Evolutionary conservation across 2,329 filamentous ascomycete species (phyloP).

Genomic region (Gnomoniopsis sp.): DNA sequence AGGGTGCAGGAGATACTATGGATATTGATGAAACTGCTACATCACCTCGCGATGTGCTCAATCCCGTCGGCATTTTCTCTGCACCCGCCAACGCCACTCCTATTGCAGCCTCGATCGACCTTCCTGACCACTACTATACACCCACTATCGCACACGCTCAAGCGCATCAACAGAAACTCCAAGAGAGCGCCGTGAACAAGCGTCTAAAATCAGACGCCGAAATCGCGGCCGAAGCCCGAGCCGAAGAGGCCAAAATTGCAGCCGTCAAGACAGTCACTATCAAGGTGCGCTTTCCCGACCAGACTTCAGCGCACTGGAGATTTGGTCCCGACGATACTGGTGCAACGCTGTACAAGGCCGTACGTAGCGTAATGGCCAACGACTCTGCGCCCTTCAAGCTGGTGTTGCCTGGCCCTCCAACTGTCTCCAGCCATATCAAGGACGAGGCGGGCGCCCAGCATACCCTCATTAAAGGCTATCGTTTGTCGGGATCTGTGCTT

Average conservation of each 20-base stretch:
- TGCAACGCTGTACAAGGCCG: constrained; percentile 68
- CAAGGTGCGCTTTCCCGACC: constrained; percentile 85
- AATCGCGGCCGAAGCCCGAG: constrained; percentile 65
- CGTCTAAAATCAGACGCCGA: constrained; percentile 82
- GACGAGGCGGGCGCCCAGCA: constrained; percentile 44
- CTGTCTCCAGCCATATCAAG: constrained; percentile 33
- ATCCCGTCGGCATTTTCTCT: constrained; percentile 68
- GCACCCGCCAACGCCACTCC: constrained; percentile 74
- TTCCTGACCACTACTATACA: constrained; percentile 72
- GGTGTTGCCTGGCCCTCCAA: constrained; percentile 49
- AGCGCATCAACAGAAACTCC: constrained; percentile 67
- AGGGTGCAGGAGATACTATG: constrained; percentile 24
- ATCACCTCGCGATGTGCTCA: constrained; percentile 32
- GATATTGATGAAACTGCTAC: constrained; percentile 22
- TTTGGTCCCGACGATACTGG: constrained; percentile 68
- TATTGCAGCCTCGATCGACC: constrained; percentile 63
- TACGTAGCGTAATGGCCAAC: constrained; percentile 64
- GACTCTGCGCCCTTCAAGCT: constrained; percentile 66
- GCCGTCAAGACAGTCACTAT: constrained; percentile 67
- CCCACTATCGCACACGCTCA: constrained; percentile 74
- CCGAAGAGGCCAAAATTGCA: constrained; percentile 62
- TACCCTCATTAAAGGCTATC: constrained; percentile 68
- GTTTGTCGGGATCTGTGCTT: constrained; percentile 67
- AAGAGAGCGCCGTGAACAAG: constrained; percentile 62
- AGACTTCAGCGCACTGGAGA: constrained; percentile 71